These are phyloP conservation scores for Ascochyta fabae DNA, from an alignment of 2,329 filamentous ascomycete species.

Conservation along the genomic window DNA sequence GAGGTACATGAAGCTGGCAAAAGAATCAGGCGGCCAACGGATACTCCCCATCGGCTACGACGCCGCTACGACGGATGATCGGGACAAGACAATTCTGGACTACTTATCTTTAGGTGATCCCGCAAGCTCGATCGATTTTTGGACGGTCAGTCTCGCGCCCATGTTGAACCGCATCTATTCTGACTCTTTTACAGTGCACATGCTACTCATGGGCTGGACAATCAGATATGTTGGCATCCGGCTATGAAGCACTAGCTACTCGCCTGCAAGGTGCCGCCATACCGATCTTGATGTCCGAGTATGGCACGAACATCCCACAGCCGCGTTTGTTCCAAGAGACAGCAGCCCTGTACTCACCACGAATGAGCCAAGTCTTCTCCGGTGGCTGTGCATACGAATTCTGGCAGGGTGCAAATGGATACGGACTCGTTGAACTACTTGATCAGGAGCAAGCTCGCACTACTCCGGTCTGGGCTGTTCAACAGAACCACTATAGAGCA, in stretches of 20 bases:
- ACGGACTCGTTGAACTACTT: constrained; percentile 15
- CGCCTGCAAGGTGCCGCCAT: constrained; percentile 3
- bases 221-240: constrained; percentile 7
- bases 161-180: not conserved
- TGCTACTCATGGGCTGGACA: constrained; percentile 11
- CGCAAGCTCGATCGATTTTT: constrained; percentile 15
- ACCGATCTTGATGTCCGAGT: constrained; percentile 21
- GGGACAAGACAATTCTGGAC: constrained; percentile 4
- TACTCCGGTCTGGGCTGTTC: not conserved
- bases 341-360: constrained; percentile 14
- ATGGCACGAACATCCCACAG: constrained; percentile 1
- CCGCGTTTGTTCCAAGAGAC: constrained; percentile 18
- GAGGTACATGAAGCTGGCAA: constrained; percentile 14
- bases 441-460: not conserved
- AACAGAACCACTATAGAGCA: not conserved
- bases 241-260: not conserved
- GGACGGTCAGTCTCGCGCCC: constrained; percentile 3
- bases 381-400: constrained; percentile 21
- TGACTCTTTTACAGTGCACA: constrained; percentile 5
- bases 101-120: constrained; percentile 13
- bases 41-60: constrained; percentile 14
- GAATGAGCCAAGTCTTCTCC: constrained; percentile 18
- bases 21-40: constrained; percentile 2
- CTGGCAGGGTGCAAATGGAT: constrained; percentile 11
- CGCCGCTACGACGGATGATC: not conserved